Percentiles rank a stretch among this genome's conserved stretches.
Conservation (phyloP, 371 early-diverging fungal species). For the Rhizopus stolonifer region DNA sequence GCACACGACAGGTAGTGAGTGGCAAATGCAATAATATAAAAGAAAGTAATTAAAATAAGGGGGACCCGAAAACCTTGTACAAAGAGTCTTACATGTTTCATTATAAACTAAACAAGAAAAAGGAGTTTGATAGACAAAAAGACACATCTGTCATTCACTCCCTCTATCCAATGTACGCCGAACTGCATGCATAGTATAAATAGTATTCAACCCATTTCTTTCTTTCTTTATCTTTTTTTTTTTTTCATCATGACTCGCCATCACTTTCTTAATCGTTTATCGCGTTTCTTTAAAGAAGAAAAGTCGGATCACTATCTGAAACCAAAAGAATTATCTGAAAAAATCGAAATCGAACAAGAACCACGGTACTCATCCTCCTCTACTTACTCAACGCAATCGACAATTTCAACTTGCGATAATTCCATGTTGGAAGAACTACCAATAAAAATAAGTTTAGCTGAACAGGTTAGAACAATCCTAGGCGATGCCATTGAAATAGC, state of each 20-base stretch:
- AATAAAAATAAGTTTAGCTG: constrained; percentile 1
- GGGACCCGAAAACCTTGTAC: no score
- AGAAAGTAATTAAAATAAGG: no score
- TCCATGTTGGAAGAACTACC: not conserved
- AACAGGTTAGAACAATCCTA: constrained; percentile 13
- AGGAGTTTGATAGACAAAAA: no score
- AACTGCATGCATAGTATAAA: not conserved
- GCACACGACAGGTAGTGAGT: no score
- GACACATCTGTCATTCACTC: no score
- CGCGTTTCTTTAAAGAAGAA: not conserved
- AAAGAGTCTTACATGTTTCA: no score
- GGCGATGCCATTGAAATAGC: constrained; percentile 17
- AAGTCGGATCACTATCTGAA: not conserved
- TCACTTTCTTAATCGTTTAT: not conserved
- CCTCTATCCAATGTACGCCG: not conserved
- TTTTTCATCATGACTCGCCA: not conserved
- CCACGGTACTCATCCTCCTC: not conserved
- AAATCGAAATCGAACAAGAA: not conserved
- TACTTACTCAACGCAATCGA: not conserved
- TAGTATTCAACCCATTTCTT: not conserved
- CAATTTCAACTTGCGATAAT: not conserved
- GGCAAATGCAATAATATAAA: no score
- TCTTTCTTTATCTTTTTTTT: not conserved
- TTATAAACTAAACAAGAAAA: no score
- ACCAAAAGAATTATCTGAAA: not conserved